Conservation (phyloP, 108 stramenopile species). For the Nitzschia sp. region DNA sequence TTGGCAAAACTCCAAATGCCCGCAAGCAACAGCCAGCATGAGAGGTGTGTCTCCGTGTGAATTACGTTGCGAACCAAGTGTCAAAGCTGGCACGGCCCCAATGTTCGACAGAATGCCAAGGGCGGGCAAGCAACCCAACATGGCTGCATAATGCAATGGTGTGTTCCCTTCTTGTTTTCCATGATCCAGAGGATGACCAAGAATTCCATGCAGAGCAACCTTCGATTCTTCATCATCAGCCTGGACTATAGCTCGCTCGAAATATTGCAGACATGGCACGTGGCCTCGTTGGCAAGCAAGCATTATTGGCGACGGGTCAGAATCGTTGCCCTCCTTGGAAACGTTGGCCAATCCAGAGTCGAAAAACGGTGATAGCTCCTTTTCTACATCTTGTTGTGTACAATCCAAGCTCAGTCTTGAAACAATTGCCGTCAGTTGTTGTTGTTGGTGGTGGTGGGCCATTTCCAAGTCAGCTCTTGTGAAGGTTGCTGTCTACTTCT, state of each 20-base stretch:
- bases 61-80: slow-evolving; percentile 31
- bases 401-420: too few species aligned
- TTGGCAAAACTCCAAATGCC: slow-evolving; percentile 19
- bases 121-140: slow-evolving; percentile 44
- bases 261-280: slow-evolving; percentile 33
- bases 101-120: slow-evolving; percentile 17
- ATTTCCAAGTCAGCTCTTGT: too few species aligned
- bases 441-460: too few species aligned
- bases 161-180: slow-evolving; percentile 36
- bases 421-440: too few species aligned
- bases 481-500: too few species aligned
- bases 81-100: neutral
- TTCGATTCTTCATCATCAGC: neutral
- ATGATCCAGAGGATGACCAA: slow-evolving; percentile 22
- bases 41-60: slow-evolving; percentile 62
- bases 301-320: slow-evolving; percentile 46
- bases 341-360: neutral
- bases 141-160: slow-evolving; percentile 63
- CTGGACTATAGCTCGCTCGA: neutral
- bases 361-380: slow-evolving; percentile 7
- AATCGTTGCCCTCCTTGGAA: neutral
- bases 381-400: slow-evolving; percentile 1
- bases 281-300: slow-evolving; percentile 63
- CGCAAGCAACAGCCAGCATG: slow-evolving; percentile 52
- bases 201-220: neutral